phyloP scores from a whole-genome alignment of 2,329 filamentous ascomycete species.

The Cladosporium phlei region DNA sequence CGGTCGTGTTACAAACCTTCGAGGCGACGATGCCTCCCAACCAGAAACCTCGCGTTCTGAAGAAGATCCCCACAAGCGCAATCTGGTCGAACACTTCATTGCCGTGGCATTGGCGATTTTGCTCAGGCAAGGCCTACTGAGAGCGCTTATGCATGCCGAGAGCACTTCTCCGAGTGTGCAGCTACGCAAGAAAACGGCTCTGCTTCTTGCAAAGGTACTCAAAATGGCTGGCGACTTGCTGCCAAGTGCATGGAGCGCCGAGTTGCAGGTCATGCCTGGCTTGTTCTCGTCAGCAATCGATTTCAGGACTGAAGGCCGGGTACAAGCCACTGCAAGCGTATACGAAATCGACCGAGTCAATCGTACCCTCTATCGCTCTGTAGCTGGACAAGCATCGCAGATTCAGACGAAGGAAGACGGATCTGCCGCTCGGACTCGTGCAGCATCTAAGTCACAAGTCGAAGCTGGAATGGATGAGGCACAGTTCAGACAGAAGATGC shows the following conservation, averaged over 20 bases:
- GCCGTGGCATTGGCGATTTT: conserved; percentile 81
- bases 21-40: conserved; percentile 52
- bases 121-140: conserved; percentile 68
- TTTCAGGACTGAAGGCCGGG: conserved; percentile 67
- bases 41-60: conserved; percentile 56
- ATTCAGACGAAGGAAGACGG: conserved; percentile 23
- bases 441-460: conserved; percentile 51
- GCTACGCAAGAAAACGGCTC: conserved; percentile 80
- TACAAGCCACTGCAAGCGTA: conserved; percentile 80
- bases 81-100: conserved; percentile 90
- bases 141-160: conserved; percentile 55
- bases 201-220: conserved; percentile 85
- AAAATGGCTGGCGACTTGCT: conserved; percentile 83
- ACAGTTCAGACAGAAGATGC: conserved; percentile 57
- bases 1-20: conserved; percentile 83
- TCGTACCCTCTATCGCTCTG: conserved; percentile 79
- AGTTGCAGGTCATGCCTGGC: conserved; percentile 82
- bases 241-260: conserved; percentile 73
- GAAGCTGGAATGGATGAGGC: conserved; percentile 59
- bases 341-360: conserved; percentile 99
- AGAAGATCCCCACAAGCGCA: conserved; percentile 60
- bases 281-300: conserved; percentile 72
- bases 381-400: conserved; percentile 35
- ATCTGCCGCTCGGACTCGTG: conserved; percentile 37
- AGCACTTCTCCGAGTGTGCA: conserved; percentile 63